Conservation (phyloP, 768 basidiomycete genomes). For the Lactarius trivialis region DNA sequence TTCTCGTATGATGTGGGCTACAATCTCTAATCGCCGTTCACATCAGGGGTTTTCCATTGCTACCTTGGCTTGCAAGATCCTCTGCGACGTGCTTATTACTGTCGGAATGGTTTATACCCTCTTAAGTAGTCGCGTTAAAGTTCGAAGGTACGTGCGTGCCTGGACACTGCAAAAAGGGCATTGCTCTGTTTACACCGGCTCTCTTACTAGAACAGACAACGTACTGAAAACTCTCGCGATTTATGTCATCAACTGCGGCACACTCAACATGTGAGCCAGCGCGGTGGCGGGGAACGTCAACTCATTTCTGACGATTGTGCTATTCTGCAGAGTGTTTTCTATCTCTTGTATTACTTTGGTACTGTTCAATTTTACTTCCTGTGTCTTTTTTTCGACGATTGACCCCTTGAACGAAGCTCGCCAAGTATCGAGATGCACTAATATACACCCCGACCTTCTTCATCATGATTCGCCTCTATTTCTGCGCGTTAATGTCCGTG, state of each 20-base stretch:
- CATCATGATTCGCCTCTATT: neutral
- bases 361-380: neutral
- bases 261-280: neutral
- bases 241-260: neutral
- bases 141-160: neutral
- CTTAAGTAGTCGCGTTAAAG: neutral
- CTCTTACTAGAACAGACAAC: neutral
- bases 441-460: neutral
- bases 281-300: neutral
- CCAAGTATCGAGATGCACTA: neutral
- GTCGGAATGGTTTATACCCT: neutral
- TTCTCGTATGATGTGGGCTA: neutral
- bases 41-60: neutral
- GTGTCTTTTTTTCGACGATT: neutral
- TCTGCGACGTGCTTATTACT: neutral
- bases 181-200: neutral
- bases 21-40: neutral
- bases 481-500: neutral
- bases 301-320: neutral
- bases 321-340: neutral
- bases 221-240: neutral
- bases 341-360: neutral
- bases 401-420: neutral
- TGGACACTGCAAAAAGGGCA: neutral
- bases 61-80: neutral